Evolutionary conservation across 1,139 yeast genomes (phyloP).

Genomic region (Casaregolazyma lundiana): DNA sequence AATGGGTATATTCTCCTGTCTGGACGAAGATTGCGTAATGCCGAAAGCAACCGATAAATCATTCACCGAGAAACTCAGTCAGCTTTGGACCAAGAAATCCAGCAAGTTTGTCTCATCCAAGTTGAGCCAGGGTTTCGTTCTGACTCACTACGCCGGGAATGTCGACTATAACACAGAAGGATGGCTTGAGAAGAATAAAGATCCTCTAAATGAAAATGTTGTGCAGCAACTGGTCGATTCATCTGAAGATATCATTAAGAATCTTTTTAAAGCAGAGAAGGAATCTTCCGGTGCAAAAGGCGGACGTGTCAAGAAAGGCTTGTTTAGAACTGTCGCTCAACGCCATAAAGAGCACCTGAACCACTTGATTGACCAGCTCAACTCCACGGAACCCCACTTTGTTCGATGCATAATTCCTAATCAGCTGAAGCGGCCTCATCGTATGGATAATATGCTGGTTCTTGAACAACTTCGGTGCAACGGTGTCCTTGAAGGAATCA

Average conservation of each 20-base stretch:
- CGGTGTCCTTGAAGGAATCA: slow-evolving; percentile 96
- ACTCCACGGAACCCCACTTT: slow-evolving; percentile 88
- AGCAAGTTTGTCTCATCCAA: slow-evolving; percentile 69
- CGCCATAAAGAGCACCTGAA: slow-evolving; percentile 69
- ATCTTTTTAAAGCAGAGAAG: slow-evolving; percentile 37
- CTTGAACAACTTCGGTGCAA: slow-evolving; percentile 89
- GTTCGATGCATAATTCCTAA: slow-evolving; percentile 96
- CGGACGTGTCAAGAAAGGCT: slow-evolving; percentile 37
- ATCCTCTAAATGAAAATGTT: slow-evolving; percentile 81
- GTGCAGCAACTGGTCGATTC: slow-evolving; percentile 56
- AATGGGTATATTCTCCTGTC: slow-evolving; percentile 79
- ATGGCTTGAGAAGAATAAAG: slow-evolving; percentile 93
- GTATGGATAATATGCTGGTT: slow-evolving; percentile 71
- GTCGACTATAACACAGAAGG: slow-evolving; percentile 90
- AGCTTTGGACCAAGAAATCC: slow-evolving; percentile 55
- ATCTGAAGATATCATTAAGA: slow-evolving; percentile 46
- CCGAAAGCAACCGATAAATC: slow-evolving; percentile 84
- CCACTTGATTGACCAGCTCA: slow-evolving; percentile 66
- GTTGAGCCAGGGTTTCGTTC: slow-evolving; percentile 51
- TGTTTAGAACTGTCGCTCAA: slow-evolving; percentile 78
- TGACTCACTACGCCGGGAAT: slow-evolving; percentile 91
- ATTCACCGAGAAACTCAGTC: slow-evolving; percentile 73
- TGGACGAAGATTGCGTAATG: slow-evolving; percentile 94
- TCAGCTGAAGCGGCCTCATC: slow-evolving; percentile 61
- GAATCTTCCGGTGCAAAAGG: slow-evolving; percentile 15